A percentile compares a stretch with the other conserved stretches of the same genome.
These are phyloP conservation scores for Graphium sp. DNA, from an alignment of 2,329 filamentous ascomycete genomes.

Conservation along the genomic window DNA sequence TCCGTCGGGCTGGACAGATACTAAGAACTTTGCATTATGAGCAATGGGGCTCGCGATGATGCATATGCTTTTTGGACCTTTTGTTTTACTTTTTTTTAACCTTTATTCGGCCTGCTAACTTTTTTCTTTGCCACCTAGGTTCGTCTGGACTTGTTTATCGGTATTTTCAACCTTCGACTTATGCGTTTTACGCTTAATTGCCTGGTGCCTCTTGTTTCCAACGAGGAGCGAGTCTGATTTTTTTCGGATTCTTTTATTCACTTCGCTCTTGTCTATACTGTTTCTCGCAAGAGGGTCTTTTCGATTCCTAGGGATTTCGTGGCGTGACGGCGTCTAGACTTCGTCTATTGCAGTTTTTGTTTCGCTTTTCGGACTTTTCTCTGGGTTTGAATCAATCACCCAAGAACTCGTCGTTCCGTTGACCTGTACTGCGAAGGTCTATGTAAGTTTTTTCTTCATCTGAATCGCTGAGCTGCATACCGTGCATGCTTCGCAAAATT, in stretches of 20 bases:
- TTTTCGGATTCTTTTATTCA: slow-evolving; percentile 1
- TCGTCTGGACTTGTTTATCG: too few relatives aligned
- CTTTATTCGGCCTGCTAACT: too few relatives aligned
- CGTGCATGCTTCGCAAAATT: neutral
- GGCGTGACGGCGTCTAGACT: slow-evolving; percentile 3
- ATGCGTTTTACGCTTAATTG: too few relatives aligned
- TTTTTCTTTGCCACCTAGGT: slow-evolving; percentile 1
- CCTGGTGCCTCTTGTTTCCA: too few relatives aligned
- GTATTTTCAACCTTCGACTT: too few relatives aligned
- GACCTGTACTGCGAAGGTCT: slow-evolving; percentile 1
- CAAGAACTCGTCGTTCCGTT: slow-evolving; percentile 1
- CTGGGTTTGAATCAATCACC: neutral
- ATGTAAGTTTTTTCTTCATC: neutral
- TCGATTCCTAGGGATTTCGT: slow-evolving; percentile 1
- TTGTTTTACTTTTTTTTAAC: too few relatives aligned
- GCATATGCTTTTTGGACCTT: too few relatives aligned
- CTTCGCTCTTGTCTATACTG: slow-evolving; percentile 1
- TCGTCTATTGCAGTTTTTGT: slow-evolving; percentile 2
- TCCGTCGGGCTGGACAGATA: too few relatives aligned
- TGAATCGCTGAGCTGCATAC: neutral
- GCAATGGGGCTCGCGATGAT: too few relatives aligned
- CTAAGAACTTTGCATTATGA: too few relatives aligned
- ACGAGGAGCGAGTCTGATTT: too few relatives aligned
- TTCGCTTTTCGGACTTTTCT: neutral
- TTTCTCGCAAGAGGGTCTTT: slow-evolving; percentile 1